Evolutionary conservation across 2,329 filamentous ascomycete species (phyloP).

Genomic region (Phyllosticta paracitricarpa): DNA sequence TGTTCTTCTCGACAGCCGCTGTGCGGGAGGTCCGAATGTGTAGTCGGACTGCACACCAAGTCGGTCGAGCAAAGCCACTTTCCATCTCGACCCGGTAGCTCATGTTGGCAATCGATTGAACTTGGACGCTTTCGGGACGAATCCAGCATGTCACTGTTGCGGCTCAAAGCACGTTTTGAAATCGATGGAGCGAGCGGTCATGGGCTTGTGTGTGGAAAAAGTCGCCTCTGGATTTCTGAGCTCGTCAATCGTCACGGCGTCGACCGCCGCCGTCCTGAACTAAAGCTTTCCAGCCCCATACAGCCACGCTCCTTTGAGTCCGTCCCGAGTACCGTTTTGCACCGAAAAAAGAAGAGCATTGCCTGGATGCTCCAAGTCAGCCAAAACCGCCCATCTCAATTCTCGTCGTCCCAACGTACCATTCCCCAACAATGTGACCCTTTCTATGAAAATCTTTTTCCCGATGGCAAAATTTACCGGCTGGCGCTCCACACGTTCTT

Average conservation of each 20-base stretch:
- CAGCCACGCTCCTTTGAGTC: slow-evolving; percentile 4
- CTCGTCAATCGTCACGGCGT: slow-evolving; percentile 9
- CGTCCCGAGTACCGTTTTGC: slow-evolving; percentile 7
- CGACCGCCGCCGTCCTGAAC: slow-evolving; percentile 1
- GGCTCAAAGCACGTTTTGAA: not conserved
- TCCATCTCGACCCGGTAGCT: no score
- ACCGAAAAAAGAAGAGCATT: slow-evolving; percentile 10
- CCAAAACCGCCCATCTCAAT: not conserved
- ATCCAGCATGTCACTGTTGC: not conserved
- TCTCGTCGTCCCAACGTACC: not conserved
- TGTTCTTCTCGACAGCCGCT: no score
- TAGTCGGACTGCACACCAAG: no score
- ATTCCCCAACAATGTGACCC: slow-evolving; percentile 7
- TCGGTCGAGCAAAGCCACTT: no score
- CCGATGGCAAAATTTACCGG: slow-evolving; percentile 33
- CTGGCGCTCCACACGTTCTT: slow-evolving; percentile 90
- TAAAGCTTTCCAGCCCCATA: slow-evolving; percentile 1
- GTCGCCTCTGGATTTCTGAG: slow-evolving; percentile 8
- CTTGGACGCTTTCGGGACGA: not conserved
- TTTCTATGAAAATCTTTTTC: not conserved
- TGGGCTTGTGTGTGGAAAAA: slow-evolving; percentile 1
- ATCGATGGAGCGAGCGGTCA: not conserved
- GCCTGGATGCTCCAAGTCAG: not conserved
- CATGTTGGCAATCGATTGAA: not conserved
- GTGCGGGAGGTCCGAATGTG: no score